A percentile compares a stretch with the other conserved stretches of the same genome.
Conservation (phyloP, 1,139 yeast genomes). For the Oligophagozyma castellii region DNA sequence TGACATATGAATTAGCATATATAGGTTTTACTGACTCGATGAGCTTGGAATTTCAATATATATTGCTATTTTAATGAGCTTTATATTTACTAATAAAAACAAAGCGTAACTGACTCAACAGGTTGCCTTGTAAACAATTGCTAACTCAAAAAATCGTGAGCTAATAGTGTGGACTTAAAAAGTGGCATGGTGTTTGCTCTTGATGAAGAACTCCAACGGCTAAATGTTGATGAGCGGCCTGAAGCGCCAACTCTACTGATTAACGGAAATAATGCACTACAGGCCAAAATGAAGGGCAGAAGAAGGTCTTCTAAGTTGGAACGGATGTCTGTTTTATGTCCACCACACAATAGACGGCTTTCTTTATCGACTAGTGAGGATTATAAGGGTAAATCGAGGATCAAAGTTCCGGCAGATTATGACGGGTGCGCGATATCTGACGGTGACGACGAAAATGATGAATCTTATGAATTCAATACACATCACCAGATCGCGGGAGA, state of each 20-base stretch:
- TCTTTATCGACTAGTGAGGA: conserved; percentile 10
- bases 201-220: conserved; percentile 17
- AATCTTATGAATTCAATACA: too few species aligned
- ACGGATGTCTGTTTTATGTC: conserved; percentile 19
- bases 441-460: conserved; percentile 4
- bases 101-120: too few species aligned
- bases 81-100: too few species aligned
- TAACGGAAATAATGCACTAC: conserved; percentile 1
- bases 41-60: too few species aligned
- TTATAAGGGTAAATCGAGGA: conserved; percentile 1
- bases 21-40: too few species aligned
- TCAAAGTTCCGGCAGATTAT: neutral
- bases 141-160: too few species aligned
- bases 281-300: conserved; percentile 7
- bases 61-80: too few species aligned
- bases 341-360: conserved; percentile 18
- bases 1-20: too few species aligned
- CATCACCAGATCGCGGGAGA: conserved; percentile 4
- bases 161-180: neutral
- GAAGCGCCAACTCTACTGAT: neutral
- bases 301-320: conserved; percentile 22
- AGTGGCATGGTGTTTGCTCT: conserved; percentile 13
- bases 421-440: conserved; percentile 3
- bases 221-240: neutral
- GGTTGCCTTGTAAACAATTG: too few species aligned